Evolutionary conservation across 2,329 filamentous ascomycete genomes (phyloP), one percentile per base, ranked within the genome.

Genomic region (Colletotrichum incanum): DNA sequence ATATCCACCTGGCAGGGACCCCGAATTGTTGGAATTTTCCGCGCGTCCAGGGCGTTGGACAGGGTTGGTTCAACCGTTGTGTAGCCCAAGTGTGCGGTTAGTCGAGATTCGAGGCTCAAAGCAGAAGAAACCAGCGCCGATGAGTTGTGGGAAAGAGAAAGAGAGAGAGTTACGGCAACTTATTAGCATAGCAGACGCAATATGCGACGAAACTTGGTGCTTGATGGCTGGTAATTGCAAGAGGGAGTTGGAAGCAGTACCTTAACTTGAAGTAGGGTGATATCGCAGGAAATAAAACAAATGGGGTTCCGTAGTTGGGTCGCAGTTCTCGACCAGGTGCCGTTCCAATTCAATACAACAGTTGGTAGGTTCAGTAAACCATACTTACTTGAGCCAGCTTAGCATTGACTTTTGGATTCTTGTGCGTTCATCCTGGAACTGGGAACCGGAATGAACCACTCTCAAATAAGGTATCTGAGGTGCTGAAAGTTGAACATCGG

Each of bases 1-100:
- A 69, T 54, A 49, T 41, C 59, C 69, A 69, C 69, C 28, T 18
- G 23, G 45, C 52, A 72, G 69, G 65, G 69, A 69, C 65, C 69
- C 69, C 54, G 45, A 55, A 59, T 43, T 47, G 59, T 59, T 63
- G 58, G 68, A 64, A 54, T 72, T 59, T 72, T 60, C 65, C 52
- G 65, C 60, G 23, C 31, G 52, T 54, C 56, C 52, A 59, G 59
- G 52, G 63, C 39, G 49, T 49, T 52, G 39, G 41, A 60, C 55
- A 66, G 55, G 64, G 16, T 26, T 56, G 31, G 41, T 68, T 18
- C 43, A 28, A 23, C 50, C 28, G 50, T 39, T 34, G 37, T 67
- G 68, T 55, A 67, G 56, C 63, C 43, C 50, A 62, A n/a, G 16
- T 34, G 59, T 52, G 37, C 58, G 65, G 50, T 64, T 72, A 49